Percentiles rank a stretch among this genome's conserved stretches.
Conservation (phyloP, 345 rosid genomes). For the Crucihimalaya himalaica region DNA sequence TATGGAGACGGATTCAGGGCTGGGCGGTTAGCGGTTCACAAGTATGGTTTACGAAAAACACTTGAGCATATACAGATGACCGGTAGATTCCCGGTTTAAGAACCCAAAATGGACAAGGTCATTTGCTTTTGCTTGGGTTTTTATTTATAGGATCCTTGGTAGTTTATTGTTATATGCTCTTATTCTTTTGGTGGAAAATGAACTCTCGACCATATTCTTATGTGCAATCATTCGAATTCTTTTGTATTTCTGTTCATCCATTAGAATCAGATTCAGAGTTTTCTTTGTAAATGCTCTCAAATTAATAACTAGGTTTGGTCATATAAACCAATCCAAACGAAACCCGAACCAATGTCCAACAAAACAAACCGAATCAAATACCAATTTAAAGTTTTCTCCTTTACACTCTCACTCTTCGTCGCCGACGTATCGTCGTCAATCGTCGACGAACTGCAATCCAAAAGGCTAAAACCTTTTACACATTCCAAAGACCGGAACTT, state of each 20-base stretch:
- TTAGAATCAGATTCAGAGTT: conserved; percentile 14
- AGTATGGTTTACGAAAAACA: conserved; percentile 67
- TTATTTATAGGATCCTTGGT: conserved; percentile 30
- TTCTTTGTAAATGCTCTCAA: conserved; percentile 9
- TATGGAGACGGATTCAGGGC: conserved; percentile 93
- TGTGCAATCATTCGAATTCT: conserved; percentile 16
- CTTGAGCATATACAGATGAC: conserved; percentile 83
- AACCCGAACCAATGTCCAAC: too few relatives aligned
- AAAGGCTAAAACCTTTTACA: background rate
- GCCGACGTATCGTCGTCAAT: conserved; percentile 21
- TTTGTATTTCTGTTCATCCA: conserved; percentile 9
- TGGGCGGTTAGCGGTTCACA: conserved; percentile 65
- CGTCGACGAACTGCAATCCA: conserved; percentile 13
- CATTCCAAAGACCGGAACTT: background rate
- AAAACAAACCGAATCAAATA: too few relatives aligned
- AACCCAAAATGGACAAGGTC: background rate
- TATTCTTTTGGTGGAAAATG: conserved; percentile 34
- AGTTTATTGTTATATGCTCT: conserved; percentile 15
- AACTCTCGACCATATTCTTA: conserved; percentile 14
- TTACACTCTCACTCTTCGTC: conserved; percentile 14
- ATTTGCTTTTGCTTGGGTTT: conserved; percentile 18
- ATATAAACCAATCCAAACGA: background rate
- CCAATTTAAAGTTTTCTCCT: conserved; percentile 17
- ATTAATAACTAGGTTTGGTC: background rate
- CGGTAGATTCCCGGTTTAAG: conserved; percentile 75